phyloP scores from a whole-genome alignment of 352 stramenopile genomes.

The Globisporangium middletonii region DNA sequence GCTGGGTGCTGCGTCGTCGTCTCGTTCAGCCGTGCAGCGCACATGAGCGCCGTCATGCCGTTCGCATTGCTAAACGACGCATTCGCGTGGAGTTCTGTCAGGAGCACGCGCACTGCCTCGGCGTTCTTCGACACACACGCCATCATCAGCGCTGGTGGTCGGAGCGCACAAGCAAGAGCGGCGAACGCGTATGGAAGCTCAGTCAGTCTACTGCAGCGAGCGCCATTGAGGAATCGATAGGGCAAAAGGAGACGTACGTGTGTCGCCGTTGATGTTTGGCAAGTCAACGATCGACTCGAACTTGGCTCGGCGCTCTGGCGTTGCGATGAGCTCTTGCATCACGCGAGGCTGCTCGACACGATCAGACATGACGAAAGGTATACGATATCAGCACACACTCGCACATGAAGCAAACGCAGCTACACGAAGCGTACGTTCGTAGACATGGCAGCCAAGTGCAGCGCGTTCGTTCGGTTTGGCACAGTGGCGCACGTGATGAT shows the following conservation, averaged over 20 bases:
- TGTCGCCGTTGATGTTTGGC: conserved; percentile 73
- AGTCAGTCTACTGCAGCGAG: neutral
- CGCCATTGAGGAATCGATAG: neutral
- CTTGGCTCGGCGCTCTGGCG: conserved; percentile 39
- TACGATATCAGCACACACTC: neutral
- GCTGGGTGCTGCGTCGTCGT: conserved; percentile 17
- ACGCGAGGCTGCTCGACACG: conserved; percentile 35
- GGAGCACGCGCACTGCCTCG: conserved; percentile 34
- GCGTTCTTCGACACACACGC: conserved; percentile 77
- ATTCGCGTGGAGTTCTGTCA: conserved; percentile 37
- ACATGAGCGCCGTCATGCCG: conserved; percentile 77
- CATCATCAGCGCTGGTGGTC: conserved; percentile 70
- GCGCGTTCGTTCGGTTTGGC: conserved; percentile 62
- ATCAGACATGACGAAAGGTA: neutral
- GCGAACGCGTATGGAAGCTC: neutral
- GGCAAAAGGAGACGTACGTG: conserved; percentile 29
- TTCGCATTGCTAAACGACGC: conserved; percentile 35
- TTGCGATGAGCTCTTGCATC: conserved; percentile 47
- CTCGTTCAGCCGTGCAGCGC: conserved; percentile 48
- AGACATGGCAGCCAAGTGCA: conserved; percentile 76
- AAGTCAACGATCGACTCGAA: conserved; percentile 40
- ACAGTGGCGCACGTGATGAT: conserved; percentile 51
- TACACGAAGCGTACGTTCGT: conserved; percentile 35
- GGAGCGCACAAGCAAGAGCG: neutral
- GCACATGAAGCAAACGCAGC: neutral